Base-by-base conservation (phyloP, 768 basidiomycete genomes). In the Auricularia auricula-judae region DNA sequence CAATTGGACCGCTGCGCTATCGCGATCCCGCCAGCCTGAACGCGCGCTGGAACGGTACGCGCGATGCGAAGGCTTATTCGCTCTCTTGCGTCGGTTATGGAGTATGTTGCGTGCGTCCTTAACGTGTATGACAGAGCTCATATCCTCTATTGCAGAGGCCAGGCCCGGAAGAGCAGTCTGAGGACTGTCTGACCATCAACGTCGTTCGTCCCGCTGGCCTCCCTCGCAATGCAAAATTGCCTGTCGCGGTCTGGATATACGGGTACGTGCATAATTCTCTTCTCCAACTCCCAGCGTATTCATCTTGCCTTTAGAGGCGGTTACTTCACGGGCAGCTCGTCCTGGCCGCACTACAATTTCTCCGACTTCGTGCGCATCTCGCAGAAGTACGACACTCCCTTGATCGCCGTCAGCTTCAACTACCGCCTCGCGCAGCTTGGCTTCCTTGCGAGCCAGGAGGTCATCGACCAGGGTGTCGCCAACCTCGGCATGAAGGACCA, bases 1-100 rank as follows among this genome's bases (percentile, higher is more conserved):
- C 86, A 0, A 67, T 83, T 0, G 85, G 84, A 1, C 44, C 69
- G 7, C 76, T 86, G 58, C 79, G 86, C 3, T 86, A 87, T 72
- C 81, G 81, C 65, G 78, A 81, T 0, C 85, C 86, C 1, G 74
- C 79, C 0, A 70, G 74, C 2, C 76, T 84, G 63, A 72, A 73
- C n/a, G 68, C 67, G 33, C 66, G 71, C 1, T 72, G 74, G 0
- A 67, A 63, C 11, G 74, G 65, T 0, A 65, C 82, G 1, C 72
- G 75, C 42, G 70, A 80, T 65, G 82, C 85, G n/a, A 77, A 78
- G 12, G 62, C 69, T 7, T 86, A 85, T 65, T 82, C 83, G 0
- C 76, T 82, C 65, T 82, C 82, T 1, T 86, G 84, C 47, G 21
- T 51, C 18, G 18, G 21, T 21, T 42, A 42, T 2, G 39, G 39